phyloP scores from a whole-genome alignment of 345 rosid genomes.

The Cochlearia excelsa region DNA sequence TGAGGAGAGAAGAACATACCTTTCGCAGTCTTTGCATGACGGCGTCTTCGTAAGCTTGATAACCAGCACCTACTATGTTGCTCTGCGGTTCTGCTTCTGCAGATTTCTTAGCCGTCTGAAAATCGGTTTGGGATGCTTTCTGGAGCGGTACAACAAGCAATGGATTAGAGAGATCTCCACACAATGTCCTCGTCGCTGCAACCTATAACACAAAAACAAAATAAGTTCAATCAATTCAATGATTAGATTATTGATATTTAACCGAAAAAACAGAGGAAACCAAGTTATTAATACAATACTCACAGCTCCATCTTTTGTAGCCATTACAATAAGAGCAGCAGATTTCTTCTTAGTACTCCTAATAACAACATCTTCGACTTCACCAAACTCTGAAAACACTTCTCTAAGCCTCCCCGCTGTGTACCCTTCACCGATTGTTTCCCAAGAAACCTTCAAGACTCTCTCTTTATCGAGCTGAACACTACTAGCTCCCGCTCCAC shows the following conservation, averaged over 20 bases:
- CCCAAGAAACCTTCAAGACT: slow-evolving; percentile 83
- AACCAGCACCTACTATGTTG: slow-evolving; percentile 69
- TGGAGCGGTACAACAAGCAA: slow-evolving; percentile 74
- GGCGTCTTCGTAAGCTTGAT: slow-evolving; percentile 69
- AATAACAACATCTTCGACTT: slow-evolving; percentile 74
- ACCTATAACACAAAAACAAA: slow-evolving; percentile 39
- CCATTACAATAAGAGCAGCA: slow-evolving; percentile 81
- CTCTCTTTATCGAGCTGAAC: slow-evolving; percentile 54
- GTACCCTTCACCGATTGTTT: slow-evolving; percentile 59
- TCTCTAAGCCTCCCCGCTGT: slow-evolving; percentile 58
- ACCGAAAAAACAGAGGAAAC: not conserved
- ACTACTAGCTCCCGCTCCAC: slow-evolving; percentile 20
- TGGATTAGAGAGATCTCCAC: slow-evolving; percentile 69
- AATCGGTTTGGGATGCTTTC: slow-evolving; percentile 42
- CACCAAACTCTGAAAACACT: slow-evolving; percentile 69
- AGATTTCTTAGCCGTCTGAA: slow-evolving; percentile 36
- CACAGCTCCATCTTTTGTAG: slow-evolving; percentile 70
- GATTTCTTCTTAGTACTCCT: slow-evolving; percentile 68
- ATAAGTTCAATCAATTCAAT: slow-evolving; percentile 4
- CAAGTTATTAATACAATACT: slow-evolving; percentile 25
- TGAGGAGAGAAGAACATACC: slow-evolving; percentile 37
- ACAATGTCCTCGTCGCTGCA: slow-evolving; percentile 62
- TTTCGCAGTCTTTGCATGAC: slow-evolving; percentile 60
- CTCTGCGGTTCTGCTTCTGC: slow-evolving; percentile 45
- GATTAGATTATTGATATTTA: not conserved